A percentile compares a stretch with the other conserved stretches of the same genome.
phyloP scores from a whole-genome alignment of 106 monocot genomes.

The Xerophyta viscosa region DNA sequence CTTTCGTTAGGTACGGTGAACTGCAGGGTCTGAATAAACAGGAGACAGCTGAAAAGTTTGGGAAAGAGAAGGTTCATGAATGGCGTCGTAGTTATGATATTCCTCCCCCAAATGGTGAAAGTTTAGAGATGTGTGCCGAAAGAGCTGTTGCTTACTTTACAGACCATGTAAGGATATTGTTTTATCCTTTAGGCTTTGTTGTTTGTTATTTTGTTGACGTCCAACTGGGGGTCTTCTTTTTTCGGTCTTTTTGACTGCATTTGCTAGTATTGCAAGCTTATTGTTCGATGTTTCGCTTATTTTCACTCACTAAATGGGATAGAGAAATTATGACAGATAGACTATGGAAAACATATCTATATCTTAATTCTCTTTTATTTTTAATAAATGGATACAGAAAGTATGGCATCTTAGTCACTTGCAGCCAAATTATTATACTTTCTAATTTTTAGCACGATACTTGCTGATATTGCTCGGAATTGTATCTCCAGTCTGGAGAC shows the following conservation, averaged over 20 bases:
- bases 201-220: background rate
- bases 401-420: too few species aligned
- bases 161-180: conserved; percentile 46
- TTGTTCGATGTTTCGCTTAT: too few species aligned
- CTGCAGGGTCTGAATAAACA: conserved; percentile 97
- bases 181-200: background rate
- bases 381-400: too few species aligned
- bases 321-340: too few species aligned
- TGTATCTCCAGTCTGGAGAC: too few species aligned
- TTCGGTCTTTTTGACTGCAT: background rate
- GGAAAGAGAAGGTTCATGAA: conserved; percentile 81
- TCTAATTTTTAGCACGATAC: too few species aligned
- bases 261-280: too few species aligned
- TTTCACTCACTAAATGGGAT: too few species aligned
- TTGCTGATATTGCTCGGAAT: too few species aligned
- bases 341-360: too few species aligned
- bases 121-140: conserved; percentile 91
- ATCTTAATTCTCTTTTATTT: too few species aligned
- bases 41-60: conserved; percentile 89
- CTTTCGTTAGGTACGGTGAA: conserved; percentile 80
- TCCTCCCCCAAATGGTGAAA: conserved; percentile 97
- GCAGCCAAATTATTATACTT: too few species aligned
- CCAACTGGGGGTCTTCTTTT: background rate
- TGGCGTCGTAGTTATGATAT: conserved; percentile 98
- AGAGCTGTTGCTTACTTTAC: conserved; percentile 96